Evolutionary conservation across 169 alveolate species (phyloP).

Genomic region (Cystoisospora suis): DNA sequence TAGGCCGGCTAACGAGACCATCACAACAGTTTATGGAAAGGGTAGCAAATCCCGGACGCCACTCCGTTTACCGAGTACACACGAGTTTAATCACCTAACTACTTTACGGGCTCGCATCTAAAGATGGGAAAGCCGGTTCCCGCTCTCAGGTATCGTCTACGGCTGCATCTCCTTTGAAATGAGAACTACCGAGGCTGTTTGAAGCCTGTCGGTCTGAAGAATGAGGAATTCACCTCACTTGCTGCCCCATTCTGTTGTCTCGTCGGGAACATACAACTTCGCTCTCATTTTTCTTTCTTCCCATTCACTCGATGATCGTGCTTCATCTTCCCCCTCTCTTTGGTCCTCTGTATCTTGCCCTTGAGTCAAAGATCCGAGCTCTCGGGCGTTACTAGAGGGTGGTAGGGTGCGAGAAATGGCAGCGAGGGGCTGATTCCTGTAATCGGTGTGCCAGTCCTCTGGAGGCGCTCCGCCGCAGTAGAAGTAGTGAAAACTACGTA

Average conservation of each 20-base stretch:
- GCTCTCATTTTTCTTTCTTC: background rate
- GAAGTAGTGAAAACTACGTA: constrained; percentile 4
- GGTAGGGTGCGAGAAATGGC: background rate
- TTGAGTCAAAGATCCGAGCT: background rate
- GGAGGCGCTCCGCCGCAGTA: constrained; percentile 36
- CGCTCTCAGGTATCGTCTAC: no score
- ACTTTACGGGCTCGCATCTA: no score
- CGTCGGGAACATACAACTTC: background rate
- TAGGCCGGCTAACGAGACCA: no score
- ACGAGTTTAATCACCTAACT: no score
- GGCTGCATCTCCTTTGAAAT: no score
- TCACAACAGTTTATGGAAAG: no score
- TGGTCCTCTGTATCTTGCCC: background rate
- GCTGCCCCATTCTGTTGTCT: background rate
- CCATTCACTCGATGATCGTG: background rate
- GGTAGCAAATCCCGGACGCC: no score
- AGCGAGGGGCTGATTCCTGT: background rate
- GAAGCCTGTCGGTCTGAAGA: no score
- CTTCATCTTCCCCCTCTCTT: constrained; percentile 36
- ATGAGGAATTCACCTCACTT: no score
- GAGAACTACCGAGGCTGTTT: no score
- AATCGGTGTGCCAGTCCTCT: background rate
- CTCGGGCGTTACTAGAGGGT: background rate
- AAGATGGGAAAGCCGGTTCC: no score
- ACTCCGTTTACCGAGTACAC: no score